Conservation (phyloP, 2,329 filamentous ascomycete genomes). For the Hymenoscyphus fructigenus region DNA sequence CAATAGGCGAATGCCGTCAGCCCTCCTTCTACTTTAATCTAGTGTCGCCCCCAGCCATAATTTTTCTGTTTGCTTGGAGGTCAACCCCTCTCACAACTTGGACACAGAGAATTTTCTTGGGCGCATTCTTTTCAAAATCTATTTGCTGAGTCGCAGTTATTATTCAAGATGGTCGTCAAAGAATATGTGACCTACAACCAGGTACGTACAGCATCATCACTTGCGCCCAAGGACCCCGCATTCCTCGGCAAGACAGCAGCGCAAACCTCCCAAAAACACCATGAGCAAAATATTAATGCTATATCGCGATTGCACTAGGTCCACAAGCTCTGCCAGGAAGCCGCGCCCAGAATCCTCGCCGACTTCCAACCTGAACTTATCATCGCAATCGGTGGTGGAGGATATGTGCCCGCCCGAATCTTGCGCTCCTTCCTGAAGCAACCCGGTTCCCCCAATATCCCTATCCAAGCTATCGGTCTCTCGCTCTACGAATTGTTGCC, state of each 20-base stretch:
- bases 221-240: constrained; percentile 7
- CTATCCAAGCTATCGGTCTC: constrained; percentile 97
- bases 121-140: neutral
- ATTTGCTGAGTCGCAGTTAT: neutral
- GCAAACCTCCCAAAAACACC: neutral
- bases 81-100: constrained; percentile 7
- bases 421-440: constrained; percentile 96
- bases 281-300: constrained; percentile 22
- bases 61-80: neutral
- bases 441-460: constrained; percentile 85
- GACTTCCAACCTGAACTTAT: constrained; percentile 92
- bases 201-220: constrained; percentile 54
- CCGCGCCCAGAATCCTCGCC: constrained; percentile 76
- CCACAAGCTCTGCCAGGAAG: constrained; percentile 92
- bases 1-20: neutral
- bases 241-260: neutral
- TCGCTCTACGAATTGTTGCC: constrained; percentile 89
- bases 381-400: constrained; percentile 96
- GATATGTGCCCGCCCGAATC: constrained; percentile 95
- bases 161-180: constrained; percentile 72
- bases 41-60: neutral
- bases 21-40: neutral
- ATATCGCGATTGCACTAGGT: constrained; percentile 56
- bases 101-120: neutral
- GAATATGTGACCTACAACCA: constrained; percentile 91